These are phyloP conservation scores for Cladophialophora bantiana DNA, from an alignment of 2,329 filamentous ascomycete genomes.

Conservation along the genomic window DNA sequence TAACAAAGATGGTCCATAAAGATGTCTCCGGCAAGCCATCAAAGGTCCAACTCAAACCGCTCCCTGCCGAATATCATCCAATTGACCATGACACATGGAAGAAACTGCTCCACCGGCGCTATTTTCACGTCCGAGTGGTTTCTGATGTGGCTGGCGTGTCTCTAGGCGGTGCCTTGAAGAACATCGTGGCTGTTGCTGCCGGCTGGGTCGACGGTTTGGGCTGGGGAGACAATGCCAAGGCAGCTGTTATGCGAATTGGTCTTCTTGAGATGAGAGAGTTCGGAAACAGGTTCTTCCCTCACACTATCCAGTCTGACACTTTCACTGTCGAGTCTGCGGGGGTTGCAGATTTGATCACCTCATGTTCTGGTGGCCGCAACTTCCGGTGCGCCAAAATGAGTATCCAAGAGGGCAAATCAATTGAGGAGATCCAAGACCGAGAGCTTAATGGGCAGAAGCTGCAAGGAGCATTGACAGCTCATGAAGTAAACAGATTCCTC, in stretches of 20 bases:
- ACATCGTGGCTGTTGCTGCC: conserved; percentile 91
- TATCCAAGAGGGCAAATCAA: conserved; percentile 76
- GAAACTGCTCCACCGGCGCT: conserved; percentile 89
- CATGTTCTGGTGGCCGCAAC: conserved; percentile 89
- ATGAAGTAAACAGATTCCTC: conserved; percentile 89
- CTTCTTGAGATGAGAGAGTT: conserved; percentile 97
- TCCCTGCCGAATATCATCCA: conserved; percentile 83
- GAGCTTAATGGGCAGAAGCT: conserved; percentile 97
- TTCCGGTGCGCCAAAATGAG: conserved; percentile 92
- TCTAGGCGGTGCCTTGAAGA: conserved; percentile 92
- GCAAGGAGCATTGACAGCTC: conserved; percentile 90
- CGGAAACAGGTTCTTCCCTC: conserved; percentile 88
- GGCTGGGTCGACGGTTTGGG: conserved; percentile 94
- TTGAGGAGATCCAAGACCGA: conserved; percentile 84
- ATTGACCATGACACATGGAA: conserved; percentile 85
- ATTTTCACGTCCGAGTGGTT: conserved; percentile 96
- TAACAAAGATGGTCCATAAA: conserved; percentile 65
- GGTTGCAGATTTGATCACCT: conserved; percentile 94
- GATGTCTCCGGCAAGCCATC: conserved; percentile 72
- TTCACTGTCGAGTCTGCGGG: conserved; percentile 98
- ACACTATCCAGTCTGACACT: conserved; percentile 79
- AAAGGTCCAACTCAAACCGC: conserved; percentile 73
- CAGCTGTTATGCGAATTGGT: conserved; percentile 96
- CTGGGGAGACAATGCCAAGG: conserved; percentile 98
- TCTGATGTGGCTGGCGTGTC: conserved; percentile 97